These are phyloP conservation scores for Cyamopsis tetragonoloba DNA, from an alignment of 306 rosid species.

Conservation along the genomic window DNA sequence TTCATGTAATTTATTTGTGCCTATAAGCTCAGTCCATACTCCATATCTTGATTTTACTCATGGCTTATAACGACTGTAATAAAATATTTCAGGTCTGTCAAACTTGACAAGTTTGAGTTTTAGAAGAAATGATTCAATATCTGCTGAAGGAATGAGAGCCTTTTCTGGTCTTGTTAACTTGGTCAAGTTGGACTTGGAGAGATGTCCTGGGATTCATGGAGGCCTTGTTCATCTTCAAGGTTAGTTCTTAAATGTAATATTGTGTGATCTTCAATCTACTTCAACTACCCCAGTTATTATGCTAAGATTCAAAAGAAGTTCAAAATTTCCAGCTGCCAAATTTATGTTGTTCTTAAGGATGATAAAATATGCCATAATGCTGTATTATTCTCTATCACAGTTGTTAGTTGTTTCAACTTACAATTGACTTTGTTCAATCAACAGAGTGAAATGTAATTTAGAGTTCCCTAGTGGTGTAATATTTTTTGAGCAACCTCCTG, in stretches of 20 bases:
- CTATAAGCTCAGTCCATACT: not conserved
- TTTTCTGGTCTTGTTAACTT: slow-evolving; percentile 60
- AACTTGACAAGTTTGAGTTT: slow-evolving; percentile 82
- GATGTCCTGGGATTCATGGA: slow-evolving; percentile 87
- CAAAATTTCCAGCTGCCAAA: not conserved
- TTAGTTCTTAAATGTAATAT: slow-evolving; percentile 29
- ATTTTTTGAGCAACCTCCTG: not conserved
- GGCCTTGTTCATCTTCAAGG: slow-evolving; percentile 87
- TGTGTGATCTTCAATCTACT: not conserved
- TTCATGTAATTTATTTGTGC: not conserved
- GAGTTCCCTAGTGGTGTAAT: not conserved
- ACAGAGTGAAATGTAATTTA: not conserved
- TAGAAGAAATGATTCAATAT: slow-evolving; percentile 73
- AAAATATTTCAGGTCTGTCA: slow-evolving; percentile 61
- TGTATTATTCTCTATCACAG: not conserved
- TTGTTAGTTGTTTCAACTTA: not conserved
- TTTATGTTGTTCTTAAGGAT: not conserved
- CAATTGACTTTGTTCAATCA: not conserved
- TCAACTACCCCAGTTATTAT: not conserved
- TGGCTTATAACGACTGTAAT: slow-evolving; percentile 16
- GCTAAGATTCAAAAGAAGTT: not conserved
- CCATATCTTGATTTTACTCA: slow-evolving; percentile 4
- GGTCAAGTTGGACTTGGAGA: slow-evolving; percentile 90
- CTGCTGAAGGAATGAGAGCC: slow-evolving; percentile 78
- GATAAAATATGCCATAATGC: not conserved